These are phyloP conservation scores for Cercospora nicotianae DNA, from an alignment of 2,329 filamentous ascomycete genomes.

Conservation along the genomic window DNA sequence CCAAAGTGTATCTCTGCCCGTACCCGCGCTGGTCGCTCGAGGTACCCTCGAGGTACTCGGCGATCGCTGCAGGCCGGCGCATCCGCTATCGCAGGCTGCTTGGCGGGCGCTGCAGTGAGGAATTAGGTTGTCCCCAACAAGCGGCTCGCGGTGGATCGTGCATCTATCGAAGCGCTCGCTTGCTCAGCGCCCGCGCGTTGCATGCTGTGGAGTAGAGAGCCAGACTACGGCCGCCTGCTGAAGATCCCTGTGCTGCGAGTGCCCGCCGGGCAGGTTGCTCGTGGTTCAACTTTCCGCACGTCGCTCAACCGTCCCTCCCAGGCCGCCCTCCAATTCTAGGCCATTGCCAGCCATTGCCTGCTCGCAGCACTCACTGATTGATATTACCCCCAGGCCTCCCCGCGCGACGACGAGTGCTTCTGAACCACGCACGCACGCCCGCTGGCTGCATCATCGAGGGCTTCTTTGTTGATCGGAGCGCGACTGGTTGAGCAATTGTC, in stretches of 20 bases:
- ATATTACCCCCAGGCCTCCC: not conserved
- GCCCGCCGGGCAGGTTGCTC: not conserved
- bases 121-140: slow-evolving; percentile 26
- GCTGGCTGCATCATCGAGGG: not conserved
- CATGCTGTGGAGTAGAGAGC: slow-evolving; percentile 17
- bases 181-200: slow-evolving; percentile 13
- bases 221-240: slow-evolving; percentile 4
- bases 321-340: slow-evolving; percentile 7
- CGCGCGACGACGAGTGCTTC: not conserved
- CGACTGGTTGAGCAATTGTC: not conserved
- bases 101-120: slow-evolving; percentile 16
- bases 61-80: slow-evolving; percentile 22
- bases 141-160: slow-evolving; percentile 18
- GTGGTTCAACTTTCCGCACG: slow-evolving; percentile 10
- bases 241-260: not conserved
- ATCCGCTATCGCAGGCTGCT: slow-evolving; percentile 25
- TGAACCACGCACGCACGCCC: not conserved
- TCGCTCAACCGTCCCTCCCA: slow-evolving; percentile 14
- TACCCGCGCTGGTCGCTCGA: not conserved
- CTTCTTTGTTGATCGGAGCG: slow-evolving; percentile 9
- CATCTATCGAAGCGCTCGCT: slow-evolving; percentile 21
- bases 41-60: slow-evolving; percentile 15
- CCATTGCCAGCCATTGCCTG: slow-evolving; percentile 11
- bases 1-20: not conserved
- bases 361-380: not conserved